A percentile compares a stretch with the other conserved stretches of the same genome.
phyloP scores from a whole-genome alignment of 495 filamentous ascomycete species.

The Cercophora sp. region DNA sequence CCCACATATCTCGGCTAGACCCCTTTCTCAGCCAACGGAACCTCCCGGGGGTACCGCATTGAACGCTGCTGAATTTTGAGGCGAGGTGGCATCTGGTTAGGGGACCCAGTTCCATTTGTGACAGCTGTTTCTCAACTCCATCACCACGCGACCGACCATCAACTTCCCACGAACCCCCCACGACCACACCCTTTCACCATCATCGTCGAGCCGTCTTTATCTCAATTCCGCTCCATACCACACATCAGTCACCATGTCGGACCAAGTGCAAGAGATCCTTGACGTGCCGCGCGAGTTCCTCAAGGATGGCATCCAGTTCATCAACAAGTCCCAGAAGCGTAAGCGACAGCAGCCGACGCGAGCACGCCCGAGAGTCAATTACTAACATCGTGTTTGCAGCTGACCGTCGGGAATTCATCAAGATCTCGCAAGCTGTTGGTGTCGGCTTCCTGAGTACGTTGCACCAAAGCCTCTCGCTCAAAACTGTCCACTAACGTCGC shows the following conservation, averaged over 20 bases:
- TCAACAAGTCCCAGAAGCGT: constrained; percentile 85
- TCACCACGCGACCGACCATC: constrained; percentile 7
- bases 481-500: constrained; percentile 4
- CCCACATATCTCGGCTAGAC: too few species aligned
- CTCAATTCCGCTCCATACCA: constrained; percentile 1
- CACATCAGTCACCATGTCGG: constrained; percentile 52
- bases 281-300: constrained; percentile 82
- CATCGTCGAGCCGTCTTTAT: too few species aligned
- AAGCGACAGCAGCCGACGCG: too few species aligned
- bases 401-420: constrained; percentile 84
- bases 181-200: too few species aligned
- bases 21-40: too few species aligned
- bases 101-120: constrained; percentile 11
- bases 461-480: neutral
- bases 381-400: too few species aligned
- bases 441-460: constrained; percentile 46
- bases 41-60: too few species aligned
- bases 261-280: constrained; percentile 72
- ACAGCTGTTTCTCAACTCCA: constrained; percentile 15
- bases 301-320: constrained; percentile 74
- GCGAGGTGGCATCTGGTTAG: constrained; percentile 22
- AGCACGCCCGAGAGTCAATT: too few species aligned
- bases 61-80: constrained; percentile 14
- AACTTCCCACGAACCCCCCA: constrained; percentile 10
- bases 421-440: constrained; percentile 93